These are phyloP conservation scores for Gloeostereum incarnatum DNA, from an alignment of 768 basidiomycete species.

Conservation along the genomic window DNA sequence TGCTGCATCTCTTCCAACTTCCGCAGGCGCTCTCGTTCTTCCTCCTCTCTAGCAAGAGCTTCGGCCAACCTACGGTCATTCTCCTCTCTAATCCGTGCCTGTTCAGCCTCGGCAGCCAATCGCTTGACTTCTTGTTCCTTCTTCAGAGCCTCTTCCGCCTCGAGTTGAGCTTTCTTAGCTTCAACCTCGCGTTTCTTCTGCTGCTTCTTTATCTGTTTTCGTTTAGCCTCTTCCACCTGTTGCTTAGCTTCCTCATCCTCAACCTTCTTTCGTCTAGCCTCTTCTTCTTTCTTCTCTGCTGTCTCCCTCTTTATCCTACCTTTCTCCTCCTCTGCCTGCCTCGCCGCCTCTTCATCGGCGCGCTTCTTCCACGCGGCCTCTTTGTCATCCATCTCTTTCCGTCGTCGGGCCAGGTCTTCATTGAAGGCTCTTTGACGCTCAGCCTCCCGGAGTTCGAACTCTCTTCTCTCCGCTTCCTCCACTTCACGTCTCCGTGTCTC, in stretches of 20 bases:
- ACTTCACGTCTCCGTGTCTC: constrained; percentile 13
- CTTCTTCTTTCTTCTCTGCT: constrained; percentile 10
- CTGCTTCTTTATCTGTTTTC: constrained; percentile 16
- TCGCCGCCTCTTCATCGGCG: constrained; percentile 7
- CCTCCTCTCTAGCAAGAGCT: no score
- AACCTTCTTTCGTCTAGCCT: constrained; percentile 7
- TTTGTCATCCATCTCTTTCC: constrained; percentile 15
- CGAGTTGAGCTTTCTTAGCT: constrained; percentile 12
- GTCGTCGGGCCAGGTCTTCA: constrained; percentile 11
- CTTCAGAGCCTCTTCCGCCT: constrained; percentile 14
- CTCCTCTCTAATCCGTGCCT: no score
- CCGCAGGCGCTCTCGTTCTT: no score
- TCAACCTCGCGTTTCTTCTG: constrained; percentile 16
- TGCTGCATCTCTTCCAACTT: no score
- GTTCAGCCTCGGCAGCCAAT: constrained; percentile 10
- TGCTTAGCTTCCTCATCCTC: constrained; percentile 11
- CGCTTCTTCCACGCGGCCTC: constrained; percentile 7
- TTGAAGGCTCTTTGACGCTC: constrained; percentile 5
- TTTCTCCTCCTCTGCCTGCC: constrained; percentile 7
- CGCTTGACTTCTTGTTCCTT: constrained; percentile 18
- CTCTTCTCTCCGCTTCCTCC: constrained; percentile 16
- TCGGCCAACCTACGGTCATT: no score
- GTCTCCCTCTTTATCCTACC: constrained; percentile 3
- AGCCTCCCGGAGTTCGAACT: background rate
- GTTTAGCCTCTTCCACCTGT: constrained; percentile 13